Conservation (phyloP, 257 asterid species). For the Phtheirospermum japonicum region DNA sequence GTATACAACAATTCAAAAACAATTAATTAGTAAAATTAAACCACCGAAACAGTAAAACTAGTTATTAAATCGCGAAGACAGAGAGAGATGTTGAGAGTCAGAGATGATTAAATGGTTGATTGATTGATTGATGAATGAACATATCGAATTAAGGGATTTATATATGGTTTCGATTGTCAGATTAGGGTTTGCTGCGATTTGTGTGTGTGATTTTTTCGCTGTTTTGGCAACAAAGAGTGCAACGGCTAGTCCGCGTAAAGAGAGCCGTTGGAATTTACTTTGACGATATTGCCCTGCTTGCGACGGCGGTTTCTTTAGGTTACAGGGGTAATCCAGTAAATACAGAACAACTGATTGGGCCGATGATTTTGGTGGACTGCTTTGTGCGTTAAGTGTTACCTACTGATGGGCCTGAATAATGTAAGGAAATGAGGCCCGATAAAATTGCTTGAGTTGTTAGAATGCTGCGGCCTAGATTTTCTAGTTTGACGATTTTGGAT, state of each 20-base stretch:
- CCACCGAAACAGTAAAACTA: conserved; percentile 3
- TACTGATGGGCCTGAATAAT: too few species aligned
- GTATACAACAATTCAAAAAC: conserved; percentile 15
- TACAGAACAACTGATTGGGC: not conserved
- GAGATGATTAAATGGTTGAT: conserved; percentile 17
- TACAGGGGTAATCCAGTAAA: not conserved
- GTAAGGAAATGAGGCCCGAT: too few species aligned
- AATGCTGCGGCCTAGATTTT: too few species aligned
- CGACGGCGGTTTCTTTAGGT: not conserved
- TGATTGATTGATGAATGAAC: conserved; percentile 12
- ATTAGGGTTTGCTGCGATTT: conserved; percentile 28
- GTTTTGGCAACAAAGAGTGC: conserved; percentile 1
- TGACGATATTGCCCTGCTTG: conserved; percentile 37
- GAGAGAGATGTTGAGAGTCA: conserved; percentile 21
- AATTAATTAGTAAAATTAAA: not conserved
- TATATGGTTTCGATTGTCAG: conserved; percentile 10
- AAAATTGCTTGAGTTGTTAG: too few species aligned
- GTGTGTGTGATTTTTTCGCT: too few species aligned
- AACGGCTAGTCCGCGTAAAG: conserved; percentile 40
- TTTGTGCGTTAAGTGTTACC: too few species aligned
- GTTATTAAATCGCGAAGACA: conserved; percentile 10
- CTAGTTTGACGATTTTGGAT: too few species aligned
- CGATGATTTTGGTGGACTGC: not conserved
- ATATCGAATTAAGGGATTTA: conserved; percentile 28
- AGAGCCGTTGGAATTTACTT: conserved; percentile 42